Evolutionary conservation across 2,329 filamentous ascomycete species (phyloP).

Genomic region (Neofusicoccum laricinum): DNA sequence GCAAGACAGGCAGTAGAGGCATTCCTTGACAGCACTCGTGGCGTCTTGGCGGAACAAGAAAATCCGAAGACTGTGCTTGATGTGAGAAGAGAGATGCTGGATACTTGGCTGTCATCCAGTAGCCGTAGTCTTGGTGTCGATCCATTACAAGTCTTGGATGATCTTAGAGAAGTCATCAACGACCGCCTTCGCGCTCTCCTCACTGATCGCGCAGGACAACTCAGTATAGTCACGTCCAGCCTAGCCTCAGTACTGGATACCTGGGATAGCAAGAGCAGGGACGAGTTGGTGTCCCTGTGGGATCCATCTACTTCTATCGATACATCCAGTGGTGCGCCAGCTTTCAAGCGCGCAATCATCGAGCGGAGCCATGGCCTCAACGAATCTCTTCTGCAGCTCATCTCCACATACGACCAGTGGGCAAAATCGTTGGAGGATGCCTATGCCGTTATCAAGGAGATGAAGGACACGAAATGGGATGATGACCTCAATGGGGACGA

Average conservation of each 20-base stretch:
- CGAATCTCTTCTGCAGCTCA: slow-evolving; percentile 60
- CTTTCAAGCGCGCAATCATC: slow-evolving; percentile 68
- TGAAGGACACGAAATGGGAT: slow-evolving; percentile 70
- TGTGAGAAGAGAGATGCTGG: slow-evolving; percentile 66
- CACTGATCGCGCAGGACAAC: slow-evolving; percentile 59
- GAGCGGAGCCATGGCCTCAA: slow-evolving; percentile 71
- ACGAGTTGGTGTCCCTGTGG: slow-evolving; percentile 63
- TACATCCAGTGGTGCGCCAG: slow-evolving; percentile 60
- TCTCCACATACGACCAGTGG: slow-evolving; percentile 70
- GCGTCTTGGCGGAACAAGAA: slow-evolving; percentile 56
- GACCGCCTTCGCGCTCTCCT: slow-evolving; percentile 63
- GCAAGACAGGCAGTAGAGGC: slow-evolving; percentile 36
- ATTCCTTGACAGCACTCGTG: slow-evolving; percentile 58
- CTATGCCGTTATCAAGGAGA: slow-evolving; percentile 59
- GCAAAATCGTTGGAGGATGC: slow-evolving; percentile 68
- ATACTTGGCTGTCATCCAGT: slow-evolving; percentile 72
- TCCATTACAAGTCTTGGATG: slow-evolving; percentile 64
- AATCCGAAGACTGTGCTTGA: slow-evolving; percentile 69
- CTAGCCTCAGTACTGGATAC: slow-evolving; percentile 60
- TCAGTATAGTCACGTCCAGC: slow-evolving; percentile 64
- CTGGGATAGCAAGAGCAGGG: slow-evolving; percentile 49
- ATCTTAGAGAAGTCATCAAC: slow-evolving; percentile 67
- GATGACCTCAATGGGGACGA: slow-evolving; percentile 69
- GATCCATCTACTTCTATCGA: slow-evolving; percentile 61
- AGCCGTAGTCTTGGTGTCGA: slow-evolving; percentile 65